Evolutionary conservation across 768 basidiomycete species (phyloP), one percentile per base, ranked within the genome.

Genomic region (Phylloporus sp.): DNA sequence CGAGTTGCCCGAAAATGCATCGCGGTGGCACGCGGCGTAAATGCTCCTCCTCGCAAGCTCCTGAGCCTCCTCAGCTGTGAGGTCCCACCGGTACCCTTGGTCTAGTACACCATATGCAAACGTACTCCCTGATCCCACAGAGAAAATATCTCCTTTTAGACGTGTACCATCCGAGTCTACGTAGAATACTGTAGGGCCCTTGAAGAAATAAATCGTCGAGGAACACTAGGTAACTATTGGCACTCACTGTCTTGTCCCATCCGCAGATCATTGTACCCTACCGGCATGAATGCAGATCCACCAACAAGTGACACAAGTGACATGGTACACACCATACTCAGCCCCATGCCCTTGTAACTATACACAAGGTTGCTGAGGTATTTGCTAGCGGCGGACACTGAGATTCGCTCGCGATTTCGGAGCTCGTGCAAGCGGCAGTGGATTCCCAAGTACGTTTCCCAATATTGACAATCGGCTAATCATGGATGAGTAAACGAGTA

Each of bases 241-340:
- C 5, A 72, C 86, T 61, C 54, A 88, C 90, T 12, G 95, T 97
- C 76, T 98, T 98, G 73, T 99, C 97, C 94, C 95, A 98, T 24
- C 97, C 97, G 63, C 95, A 97, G 50, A 99, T 95, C 97, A 98
- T 99, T 0, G 97, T 99, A 45, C 97, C 97, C 93, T 95, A 11
- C 4, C 43, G 23, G 11, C 41, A 9, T 59, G 38, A 55, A 47
- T 38, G 41, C 26, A 36, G n/a, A 45, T 10, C 41, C 32, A 24
- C 34, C 26, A 41, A n/a, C 53, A 34, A 20, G 20, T 24, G 38
- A n/a, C n/a, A n/a, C n/a, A n/a, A n/a, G n/a, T n/a, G 45, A 44
- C 39, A 45, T 43, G 40, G 22, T 15, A 69, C 85, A n/a, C 49
- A 93, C 93, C 95, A 99, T 99, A 69, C 92, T 95, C 56, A 99